Percentiles rank a stretch among this genome's conserved stretches.
phyloP scores from a whole-genome alignment of 2,329 filamentous ascomycete species.

The Rosellinia necatrix region DNA sequence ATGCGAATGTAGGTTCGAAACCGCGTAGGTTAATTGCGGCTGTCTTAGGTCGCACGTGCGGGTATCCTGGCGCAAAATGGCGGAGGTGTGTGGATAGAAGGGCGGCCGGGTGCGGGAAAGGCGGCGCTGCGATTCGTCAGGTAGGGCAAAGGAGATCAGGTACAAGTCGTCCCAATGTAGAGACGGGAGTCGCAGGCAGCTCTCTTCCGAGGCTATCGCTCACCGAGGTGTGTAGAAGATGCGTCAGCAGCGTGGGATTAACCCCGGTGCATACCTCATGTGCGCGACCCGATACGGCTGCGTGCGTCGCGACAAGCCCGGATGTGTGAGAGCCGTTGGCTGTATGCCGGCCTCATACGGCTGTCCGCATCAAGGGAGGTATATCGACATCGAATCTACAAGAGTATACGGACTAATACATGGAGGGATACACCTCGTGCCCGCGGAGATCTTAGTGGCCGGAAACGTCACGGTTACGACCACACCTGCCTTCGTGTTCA shows the following conservation, averaged over 20 bases:
- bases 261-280: too few species aligned
- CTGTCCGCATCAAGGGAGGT: too few species aligned
- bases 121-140: slow-evolving; percentile 8
- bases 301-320: too few species aligned
- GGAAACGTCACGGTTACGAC: neutral
- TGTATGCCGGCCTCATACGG: too few species aligned
- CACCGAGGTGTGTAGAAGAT: slow-evolving; percentile 20
- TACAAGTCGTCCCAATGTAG: too few species aligned
- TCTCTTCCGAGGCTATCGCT: slow-evolving; percentile 7
- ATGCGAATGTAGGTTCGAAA: neutral
- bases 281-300: too few species aligned
- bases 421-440: slow-evolving; percentile 5
- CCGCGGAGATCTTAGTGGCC: too few species aligned
- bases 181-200: too few species aligned
- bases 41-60: slow-evolving; percentile 1
- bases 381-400: slow-evolving; percentile 14
- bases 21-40: neutral
- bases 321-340: too few species aligned
- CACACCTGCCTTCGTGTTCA: slow-evolving; percentile 5
- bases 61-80: neutral
- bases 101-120: neutral
- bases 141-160: too few species aligned
- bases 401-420: slow-evolving; percentile 8
- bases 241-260: too few species aligned
- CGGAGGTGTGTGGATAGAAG: slow-evolving; percentile 8